These are phyloP conservation scores for Pestalotiopsis sp. DNA, from an alignment of 2,329 filamentous ascomycete species.

Conservation along the genomic window DNA sequence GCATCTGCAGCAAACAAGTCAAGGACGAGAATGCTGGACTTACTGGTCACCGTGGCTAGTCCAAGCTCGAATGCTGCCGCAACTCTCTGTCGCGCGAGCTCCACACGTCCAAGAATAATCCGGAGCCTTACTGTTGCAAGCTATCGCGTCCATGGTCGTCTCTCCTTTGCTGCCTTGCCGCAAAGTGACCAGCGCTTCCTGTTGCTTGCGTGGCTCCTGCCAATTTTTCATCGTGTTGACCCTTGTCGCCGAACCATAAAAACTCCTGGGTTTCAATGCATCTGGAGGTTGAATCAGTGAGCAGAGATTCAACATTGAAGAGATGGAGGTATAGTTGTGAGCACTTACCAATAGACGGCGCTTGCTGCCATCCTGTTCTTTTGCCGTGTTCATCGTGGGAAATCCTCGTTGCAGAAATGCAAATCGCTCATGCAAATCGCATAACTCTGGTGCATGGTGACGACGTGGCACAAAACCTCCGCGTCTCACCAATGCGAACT, in stretches of 20 bases:
- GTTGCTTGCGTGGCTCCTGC: too few species aligned
- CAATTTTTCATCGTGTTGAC: too few species aligned
- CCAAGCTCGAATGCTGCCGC: constrained; percentile 16
- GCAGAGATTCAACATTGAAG: neutral
- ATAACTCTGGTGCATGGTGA: constrained; percentile 7
- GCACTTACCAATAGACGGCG: neutral
- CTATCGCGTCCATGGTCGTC: too few species aligned
- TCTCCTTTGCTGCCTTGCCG: too few species aligned
- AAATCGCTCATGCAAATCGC: neutral
- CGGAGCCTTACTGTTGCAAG: neutral
- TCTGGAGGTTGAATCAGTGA: too few species aligned
- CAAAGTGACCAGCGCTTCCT: too few species aligned
- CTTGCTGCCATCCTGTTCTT: neutral
- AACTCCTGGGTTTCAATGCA: too few species aligned
- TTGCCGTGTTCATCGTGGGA: neutral
- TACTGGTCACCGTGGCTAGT: neutral
- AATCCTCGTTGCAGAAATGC: neutral
- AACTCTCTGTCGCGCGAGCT: constrained; percentile 14
- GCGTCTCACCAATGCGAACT: constrained; percentile 15
- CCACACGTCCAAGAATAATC: constrained; percentile 6
- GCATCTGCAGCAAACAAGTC: constrained; percentile 17
- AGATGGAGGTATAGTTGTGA: neutral
- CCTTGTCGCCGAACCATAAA: too few species aligned
- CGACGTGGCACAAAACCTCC: constrained; percentile 14
- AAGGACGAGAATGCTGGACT: constrained; percentile 18